Percentiles rank a stretch among this genome's conserved stretches.
Conservation (phyloP, 2,329 filamentous ascomycete species). For the Capronia epimyces region DNA sequence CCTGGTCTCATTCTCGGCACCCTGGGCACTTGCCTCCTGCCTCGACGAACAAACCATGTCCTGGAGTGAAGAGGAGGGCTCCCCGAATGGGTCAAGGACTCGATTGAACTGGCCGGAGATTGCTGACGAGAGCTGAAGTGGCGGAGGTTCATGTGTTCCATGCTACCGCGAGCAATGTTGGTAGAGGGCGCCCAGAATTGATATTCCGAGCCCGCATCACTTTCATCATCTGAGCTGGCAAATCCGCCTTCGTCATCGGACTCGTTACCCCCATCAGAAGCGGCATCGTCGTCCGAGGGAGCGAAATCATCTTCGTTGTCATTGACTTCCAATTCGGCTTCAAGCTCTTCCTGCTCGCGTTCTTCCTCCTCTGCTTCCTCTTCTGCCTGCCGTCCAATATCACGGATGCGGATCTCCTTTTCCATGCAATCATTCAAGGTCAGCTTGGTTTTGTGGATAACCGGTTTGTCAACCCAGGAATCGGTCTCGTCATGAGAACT, state of each 20-base stretch:
- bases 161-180: slow-evolving; percentile 47
- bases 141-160: slow-evolving; percentile 47
- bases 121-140: slow-evolving; percentile 43
- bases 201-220: slow-evolving; percentile 58
- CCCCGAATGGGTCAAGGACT: slow-evolving; percentile 36
- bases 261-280: slow-evolving; percentile 65
- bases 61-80: slow-evolving; percentile 22
- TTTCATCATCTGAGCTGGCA: slow-evolving; percentile 63
- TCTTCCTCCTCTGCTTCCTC: slow-evolving; percentile 77
- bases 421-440: slow-evolving; percentile 84
- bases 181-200: slow-evolving; percentile 56
- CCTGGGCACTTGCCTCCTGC: slow-evolving; percentile 7
- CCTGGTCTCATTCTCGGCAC: slow-evolving; percentile 56
- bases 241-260: slow-evolving; percentile 74
- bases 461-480: slow-evolving; percentile 78
- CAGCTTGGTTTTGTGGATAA: slow-evolving; percentile 61
- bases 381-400: slow-evolving; percentile 81
- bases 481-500: slow-evolving; percentile 76
- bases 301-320: slow-evolving; percentile 62
- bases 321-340: slow-evolving; percentile 50
- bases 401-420: slow-evolving; percentile 84
- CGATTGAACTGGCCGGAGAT: slow-evolving; percentile 50
- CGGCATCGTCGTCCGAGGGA: slow-evolving; percentile 50
- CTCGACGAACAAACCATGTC: slow-evolving; percentile 8
- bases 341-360: slow-evolving; percentile 53